Conservation (phyloP, 148 eudicot species). For the Mesembryanthemum crystallinum region DNA sequence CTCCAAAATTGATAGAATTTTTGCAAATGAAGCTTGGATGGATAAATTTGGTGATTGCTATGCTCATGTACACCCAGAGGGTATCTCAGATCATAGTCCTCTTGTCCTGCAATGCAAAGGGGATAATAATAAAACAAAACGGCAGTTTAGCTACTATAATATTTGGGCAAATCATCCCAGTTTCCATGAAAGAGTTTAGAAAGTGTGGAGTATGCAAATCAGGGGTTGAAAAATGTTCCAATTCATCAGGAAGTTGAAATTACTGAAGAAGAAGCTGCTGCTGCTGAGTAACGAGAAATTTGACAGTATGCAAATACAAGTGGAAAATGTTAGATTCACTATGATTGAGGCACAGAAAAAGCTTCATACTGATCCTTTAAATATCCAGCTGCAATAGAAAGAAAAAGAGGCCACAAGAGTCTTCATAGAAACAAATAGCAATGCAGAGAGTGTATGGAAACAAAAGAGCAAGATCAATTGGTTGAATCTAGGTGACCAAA, state of each 20-base stretch:
- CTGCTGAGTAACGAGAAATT: too few species aligned
- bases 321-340: neutral
- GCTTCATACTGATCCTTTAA: neutral
- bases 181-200: neutral
- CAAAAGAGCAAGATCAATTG: neutral
- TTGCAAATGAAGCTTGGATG: neutral
- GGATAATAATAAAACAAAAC: too few species aligned
- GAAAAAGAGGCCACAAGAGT: neutral
- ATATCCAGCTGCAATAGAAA: neutral
- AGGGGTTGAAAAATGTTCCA: neutral
- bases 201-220: too few species aligned
- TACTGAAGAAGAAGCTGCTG: neutral
- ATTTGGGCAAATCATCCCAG: neutral
- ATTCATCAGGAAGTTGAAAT: neutral
- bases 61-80: neutral
- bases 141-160: too few species aligned
- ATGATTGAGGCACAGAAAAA: too few species aligned
- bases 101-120: neutral
- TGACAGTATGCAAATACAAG: too few species aligned
- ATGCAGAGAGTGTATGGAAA: neutral
- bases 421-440: too few species aligned
- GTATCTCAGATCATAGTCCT: neutral
- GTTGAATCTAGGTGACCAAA: neutral
- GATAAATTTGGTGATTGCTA: neutral
- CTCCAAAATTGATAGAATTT: neutral